phyloP scores from a whole-genome alignment of 83 land plant species.

The Isoetes engelmannii region DNA sequence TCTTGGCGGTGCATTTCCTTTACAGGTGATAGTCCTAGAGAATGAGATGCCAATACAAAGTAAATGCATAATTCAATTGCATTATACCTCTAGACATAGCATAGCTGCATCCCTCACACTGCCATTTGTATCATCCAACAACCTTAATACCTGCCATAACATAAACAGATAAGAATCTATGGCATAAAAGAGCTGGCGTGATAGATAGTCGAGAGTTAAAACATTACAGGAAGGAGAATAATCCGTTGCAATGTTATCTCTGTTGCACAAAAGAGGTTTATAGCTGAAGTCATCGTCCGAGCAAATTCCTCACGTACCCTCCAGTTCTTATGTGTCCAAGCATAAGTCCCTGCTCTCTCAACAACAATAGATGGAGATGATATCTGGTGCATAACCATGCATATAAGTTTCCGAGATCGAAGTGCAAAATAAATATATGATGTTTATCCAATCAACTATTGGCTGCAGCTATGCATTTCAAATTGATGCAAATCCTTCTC shows the following conservation, averaged over 20 bases:
- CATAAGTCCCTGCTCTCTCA: slow-evolving; percentile 93
- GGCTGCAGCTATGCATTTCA: too few species aligned
- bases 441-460: too few species aligned
- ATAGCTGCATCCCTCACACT: slow-evolving; percentile 89
- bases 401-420: too few species aligned
- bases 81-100: slow-evolving; percentile 78
- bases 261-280: slow-evolving; percentile 78
- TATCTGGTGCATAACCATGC: slow-evolving; percentile 39
- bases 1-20: slow-evolving; percentile 93
- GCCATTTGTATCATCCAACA: slow-evolving; percentile 81
- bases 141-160: slow-evolving; percentile 57
- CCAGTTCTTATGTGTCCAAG: slow-evolving; percentile 93
- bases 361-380: slow-evolving; percentile 97
- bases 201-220: not conserved
- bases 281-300: slow-evolving; percentile 83
- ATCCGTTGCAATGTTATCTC: slow-evolving; percentile 88
- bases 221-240: slow-evolving; percentile 72
- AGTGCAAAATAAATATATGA: too few species aligned
- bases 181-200: not conserved
- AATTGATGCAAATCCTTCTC: too few species aligned
- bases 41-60: not conserved
- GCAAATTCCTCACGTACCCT: slow-evolving; percentile 97
- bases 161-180: slow-evolving; percentile 9
- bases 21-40: not conserved
- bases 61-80: not conserved